Evolutionary conservation across 2,329 filamentous ascomycete species (phyloP), one percentile per base, ranked within the genome.

Genomic region (Dactylella cylindrospora): DNA sequence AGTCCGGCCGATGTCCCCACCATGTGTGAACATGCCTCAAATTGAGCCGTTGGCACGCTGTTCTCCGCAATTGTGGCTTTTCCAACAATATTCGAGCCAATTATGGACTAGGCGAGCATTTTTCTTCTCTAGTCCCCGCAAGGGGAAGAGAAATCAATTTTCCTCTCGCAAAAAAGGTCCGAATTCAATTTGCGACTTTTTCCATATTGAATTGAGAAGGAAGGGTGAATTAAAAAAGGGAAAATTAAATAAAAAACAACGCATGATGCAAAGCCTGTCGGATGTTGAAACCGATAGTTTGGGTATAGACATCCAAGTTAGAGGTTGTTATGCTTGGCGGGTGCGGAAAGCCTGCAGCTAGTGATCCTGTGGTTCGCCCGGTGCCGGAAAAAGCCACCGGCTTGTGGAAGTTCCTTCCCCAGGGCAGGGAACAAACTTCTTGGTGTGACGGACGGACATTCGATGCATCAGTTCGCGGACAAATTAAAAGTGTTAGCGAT

Each of bases 311-410:
- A 39, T 50, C 49, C 55, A 43, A 44, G 57, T 39, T 33, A 35
- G 46, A 52, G 33, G n/a, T n/a, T n/a, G n/a, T n/a, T n/a, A n/a
- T n/a, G n/a, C n/a, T n/a, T n/a, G n/a, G 40, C 33, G 40, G 32
- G 31, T 52, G 29, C 19, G 46, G 33, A 10, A 35, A 7, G 32
- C 6, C 7, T 9, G 35, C 5, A n/a, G 26, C 47, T 36, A 12
- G 29, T 49, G 13, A 10, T 49, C 32, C 38, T 23, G 41, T 62
- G 57, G 57, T 62, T 62, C 57, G 57, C 49, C 57, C 57, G 57
- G 57, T 43, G 57, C 57, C 57, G 57, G 57, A 62, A 53, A 62
- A 54, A 45, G 38, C 36, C 39, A 49, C n/a, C n/a, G 40, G 26
- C 23, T 40, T 43, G 26, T 32, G n/a, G 31, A 29, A 32, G 44